Conservation (phyloP, 192 early-diverging fungal genomes). For the Gaertneriomyces sp. region DNA sequence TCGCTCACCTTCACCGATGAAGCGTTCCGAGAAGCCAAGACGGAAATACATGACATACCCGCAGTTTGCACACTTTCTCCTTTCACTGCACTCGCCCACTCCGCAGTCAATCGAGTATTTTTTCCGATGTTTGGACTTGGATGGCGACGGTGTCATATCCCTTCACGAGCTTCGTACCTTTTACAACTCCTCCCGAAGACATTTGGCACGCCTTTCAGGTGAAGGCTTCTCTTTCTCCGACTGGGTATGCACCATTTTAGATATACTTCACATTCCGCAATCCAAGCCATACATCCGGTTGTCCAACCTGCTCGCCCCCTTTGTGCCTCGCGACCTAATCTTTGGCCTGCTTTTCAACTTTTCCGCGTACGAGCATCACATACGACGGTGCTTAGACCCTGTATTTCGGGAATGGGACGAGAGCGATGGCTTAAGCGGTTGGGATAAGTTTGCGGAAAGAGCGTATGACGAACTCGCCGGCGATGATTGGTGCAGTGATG, state of each 20-base stretch:
- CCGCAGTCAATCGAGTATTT: slow-evolving; percentile 70
- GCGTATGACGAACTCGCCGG: slow-evolving; percentile 51
- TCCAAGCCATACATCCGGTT: no score
- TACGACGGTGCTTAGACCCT: slow-evolving; percentile 50
- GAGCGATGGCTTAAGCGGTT: slow-evolving; percentile 38
- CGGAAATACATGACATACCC: slow-evolving; percentile 60
- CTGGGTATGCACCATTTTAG: no score
- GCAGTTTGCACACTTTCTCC: slow-evolving; percentile 83
- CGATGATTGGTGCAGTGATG: slow-evolving; percentile 40
- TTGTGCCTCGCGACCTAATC: slow-evolving; percentile 29
- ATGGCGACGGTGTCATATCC: slow-evolving; percentile 81
- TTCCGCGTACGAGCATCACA: slow-evolving; percentile 52
- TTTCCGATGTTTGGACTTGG: slow-evolving; percentile 91
- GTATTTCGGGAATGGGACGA: slow-evolving; percentile 55
- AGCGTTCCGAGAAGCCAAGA: slow-evolving; percentile 18
- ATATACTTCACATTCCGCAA: no score
- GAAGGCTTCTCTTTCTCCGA: no score
- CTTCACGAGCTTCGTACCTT: slow-evolving; percentile 83
- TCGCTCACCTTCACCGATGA: slow-evolving; percentile 30
- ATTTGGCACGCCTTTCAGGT: no score
- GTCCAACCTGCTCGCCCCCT: slow-evolving; percentile 24
- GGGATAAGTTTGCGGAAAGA: slow-evolving; percentile 61
- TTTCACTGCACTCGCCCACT: slow-evolving; percentile 79
- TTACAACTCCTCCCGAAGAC: slow-evolving; percentile 26
- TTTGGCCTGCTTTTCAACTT: slow-evolving; percentile 64